Evolutionary conservation across 192 early-diverging fungal genomes (phyloP), one percentile per base, ranked within the genome.

Genomic region (Coemansia sp.): DNA sequence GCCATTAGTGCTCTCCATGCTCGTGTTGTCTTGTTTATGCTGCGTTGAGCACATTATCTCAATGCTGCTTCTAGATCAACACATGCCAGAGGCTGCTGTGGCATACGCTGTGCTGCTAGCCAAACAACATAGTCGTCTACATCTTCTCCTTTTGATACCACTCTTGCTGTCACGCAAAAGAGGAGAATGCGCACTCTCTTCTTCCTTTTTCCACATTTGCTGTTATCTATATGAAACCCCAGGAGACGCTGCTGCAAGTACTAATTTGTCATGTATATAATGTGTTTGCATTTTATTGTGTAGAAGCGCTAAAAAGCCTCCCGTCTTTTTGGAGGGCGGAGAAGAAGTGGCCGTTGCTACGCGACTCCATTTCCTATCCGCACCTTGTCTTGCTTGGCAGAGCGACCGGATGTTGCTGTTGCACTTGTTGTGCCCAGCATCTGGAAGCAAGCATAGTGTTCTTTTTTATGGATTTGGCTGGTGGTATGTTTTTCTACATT

Each of bases 291-390:
- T 25, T 25, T 54, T 50, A 50, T 50, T 7, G 6, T 68, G 67
- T 68, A 68, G 67, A 68, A 57, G 40, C 67, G 67, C 56, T 68
- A 68, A 68, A 48, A 46, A 20, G 20, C 22, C 49, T 32, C 32
- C 17, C 14, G 19, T 49, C 25, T 60, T 62, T 45, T 39, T 41
- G 50, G 46, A 32, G n/a, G 8, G 8, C 5, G 49, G 44, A 60
- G 20, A 54, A 41, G 43, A 22, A 32, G 32, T 32, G 32, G 32
- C 32, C 32, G 32, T 46, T 41, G 53, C 16, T 63, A 40, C 25
- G 46, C 61, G 49, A 22, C 50, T 46, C 14, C 25, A 54, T 54
- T 25, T 51, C 50, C 17, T 65, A 17, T 43, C 17, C 40, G 20
- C 39, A 19, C 53, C 55, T 19, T 20, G 40, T 56, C 37, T 63